A percentile compares a stretch with the other conserved stretches of the same genome.
These are phyloP conservation scores for Zoysia matrella DNA, from an alignment of 202 grass and related monocot genomes.

Conservation along the genomic window DNA sequence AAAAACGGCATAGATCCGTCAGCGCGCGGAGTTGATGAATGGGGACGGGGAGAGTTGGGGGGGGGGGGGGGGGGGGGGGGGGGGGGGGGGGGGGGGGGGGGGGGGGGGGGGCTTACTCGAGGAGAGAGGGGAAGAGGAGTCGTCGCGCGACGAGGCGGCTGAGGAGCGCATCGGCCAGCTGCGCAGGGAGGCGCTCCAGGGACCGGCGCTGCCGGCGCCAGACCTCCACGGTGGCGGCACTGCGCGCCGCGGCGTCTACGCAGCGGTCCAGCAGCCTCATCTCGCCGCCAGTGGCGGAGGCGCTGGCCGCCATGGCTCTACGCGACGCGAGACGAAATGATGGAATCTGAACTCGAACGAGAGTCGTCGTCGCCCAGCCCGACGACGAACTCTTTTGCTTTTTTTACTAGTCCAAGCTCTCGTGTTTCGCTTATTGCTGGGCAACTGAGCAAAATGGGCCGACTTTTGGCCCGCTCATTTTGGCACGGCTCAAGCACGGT, in stretches of 20 bases:
- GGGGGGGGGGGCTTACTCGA: conserved; percentile 54
- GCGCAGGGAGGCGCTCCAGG: conserved; percentile 73
- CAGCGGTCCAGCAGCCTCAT: conserved; percentile 58
- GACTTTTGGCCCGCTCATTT: no score
- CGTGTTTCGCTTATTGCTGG: no score
- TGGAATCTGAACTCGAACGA: neutral
- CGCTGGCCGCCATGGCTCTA: conserved; percentile 37
- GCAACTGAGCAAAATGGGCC: no score
- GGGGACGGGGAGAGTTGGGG: no score
- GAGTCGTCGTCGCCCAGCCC: no score
- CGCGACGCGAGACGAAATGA: neutral
- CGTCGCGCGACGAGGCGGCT: conserved; percentile 62
- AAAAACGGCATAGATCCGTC: neutral
- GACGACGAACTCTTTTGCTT: no score
- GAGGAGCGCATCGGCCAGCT: conserved; percentile 77
- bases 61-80: no score
- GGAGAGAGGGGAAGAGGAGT: conserved; percentile 76
- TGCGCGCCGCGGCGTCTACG: conserved; percentile 62
- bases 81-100: no score
- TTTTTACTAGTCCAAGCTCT: no score
- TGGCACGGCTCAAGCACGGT: no score
- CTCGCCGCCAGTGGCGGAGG: neutral
- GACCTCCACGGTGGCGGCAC: conserved; percentile 56
- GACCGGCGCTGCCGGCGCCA: conserved; percentile 87
- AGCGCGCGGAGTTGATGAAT: neutral